Percentiles rank a stretch among this genome's conserved stretches.
Conservation (phyloP, 148 eudicot genomes). For the Amaranthus hypochondriacus region DNA sequence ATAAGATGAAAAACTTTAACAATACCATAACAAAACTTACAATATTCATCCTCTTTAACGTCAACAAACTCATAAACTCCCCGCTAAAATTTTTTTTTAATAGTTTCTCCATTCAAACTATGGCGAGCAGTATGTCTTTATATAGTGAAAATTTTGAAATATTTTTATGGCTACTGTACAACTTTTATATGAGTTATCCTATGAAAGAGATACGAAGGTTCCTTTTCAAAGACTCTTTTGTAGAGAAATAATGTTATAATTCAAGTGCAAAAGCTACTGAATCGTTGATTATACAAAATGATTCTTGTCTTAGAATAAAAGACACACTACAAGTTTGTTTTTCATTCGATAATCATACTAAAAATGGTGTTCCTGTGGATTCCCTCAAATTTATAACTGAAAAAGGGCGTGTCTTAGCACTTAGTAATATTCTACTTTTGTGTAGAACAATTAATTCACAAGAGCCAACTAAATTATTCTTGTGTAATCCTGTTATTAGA, state of each 20-base stretch:
- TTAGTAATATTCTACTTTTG: slow-evolving; percentile 6
- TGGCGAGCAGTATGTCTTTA: neutral
- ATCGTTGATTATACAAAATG: slow-evolving; percentile 3
- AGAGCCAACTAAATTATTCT: neutral
- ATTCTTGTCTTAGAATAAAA: neutral
- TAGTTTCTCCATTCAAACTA: neutral
- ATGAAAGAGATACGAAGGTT: neutral
- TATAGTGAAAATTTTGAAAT: slow-evolving; percentile 8
- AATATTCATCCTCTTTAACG: too few species aligned
- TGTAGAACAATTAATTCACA: neutral
- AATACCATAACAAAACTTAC: too few species aligned
- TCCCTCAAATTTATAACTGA: neutral
- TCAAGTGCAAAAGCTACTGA: neutral
- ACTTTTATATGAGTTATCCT: neutral
- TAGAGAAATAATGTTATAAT: slow-evolving; percentile 14
- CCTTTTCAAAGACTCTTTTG: neutral
- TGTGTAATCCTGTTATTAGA: slow-evolving; percentile 12
- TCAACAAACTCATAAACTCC: too few species aligned
- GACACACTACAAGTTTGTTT: neutral
- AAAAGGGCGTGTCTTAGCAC: slow-evolving; percentile 9
- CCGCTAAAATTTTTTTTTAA: too few species aligned
- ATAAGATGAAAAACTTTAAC: too few species aligned
- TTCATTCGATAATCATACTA: neutral
- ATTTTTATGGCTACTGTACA: slow-evolving; percentile 9
- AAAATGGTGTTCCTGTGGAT: neutral